phyloP scores from a whole-genome alignment of 805 yeast genomes.

The Metschnikowia dekortorum region DNA sequence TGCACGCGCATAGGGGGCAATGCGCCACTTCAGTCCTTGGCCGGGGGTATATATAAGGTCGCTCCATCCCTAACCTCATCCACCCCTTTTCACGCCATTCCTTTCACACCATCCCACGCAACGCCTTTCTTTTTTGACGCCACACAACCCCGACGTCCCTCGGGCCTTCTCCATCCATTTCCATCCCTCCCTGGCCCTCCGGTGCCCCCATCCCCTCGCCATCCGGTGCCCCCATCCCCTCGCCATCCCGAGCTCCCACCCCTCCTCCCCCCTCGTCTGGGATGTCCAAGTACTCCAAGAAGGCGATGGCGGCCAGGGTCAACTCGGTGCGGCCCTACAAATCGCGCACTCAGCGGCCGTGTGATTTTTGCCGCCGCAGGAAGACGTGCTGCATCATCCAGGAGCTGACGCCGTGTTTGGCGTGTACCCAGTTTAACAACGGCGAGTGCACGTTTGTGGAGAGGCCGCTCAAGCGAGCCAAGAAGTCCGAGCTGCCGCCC shows the following conservation, averaged over 20 bases:
- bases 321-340: constrained; percentile 29
- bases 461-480: constrained; percentile 61
- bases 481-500: constrained; percentile 4
- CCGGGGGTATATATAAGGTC: too few relatives aligned
- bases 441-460: constrained; percentile 28
- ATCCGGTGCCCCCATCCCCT: not conserved
- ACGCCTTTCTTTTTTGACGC: too few relatives aligned
- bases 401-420: constrained; percentile 26
- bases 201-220: not conserved
- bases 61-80: too few relatives aligned
- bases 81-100: too few relatives aligned
- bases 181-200: not conserved
- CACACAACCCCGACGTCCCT: too few relatives aligned
- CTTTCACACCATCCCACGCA: too few relatives aligned
- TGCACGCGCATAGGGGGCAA: not conserved
- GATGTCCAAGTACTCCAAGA: constrained; percentile 13
- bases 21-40: not conserved
- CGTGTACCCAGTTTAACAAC: constrained; percentile 27
- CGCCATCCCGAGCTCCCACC: not conserved
- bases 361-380: constrained; percentile 32
- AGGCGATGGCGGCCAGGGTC: constrained; percentile 15
- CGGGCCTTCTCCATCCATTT: not conserved
- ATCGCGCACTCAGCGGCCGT: constrained; percentile 31
- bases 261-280: not conserved
- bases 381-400: constrained; percentile 34